Evolutionary conservation across 805 yeast genomes (phyloP), one percentile per base, ranked within the genome.

Genomic region (Yarrowia sp.): DNA sequence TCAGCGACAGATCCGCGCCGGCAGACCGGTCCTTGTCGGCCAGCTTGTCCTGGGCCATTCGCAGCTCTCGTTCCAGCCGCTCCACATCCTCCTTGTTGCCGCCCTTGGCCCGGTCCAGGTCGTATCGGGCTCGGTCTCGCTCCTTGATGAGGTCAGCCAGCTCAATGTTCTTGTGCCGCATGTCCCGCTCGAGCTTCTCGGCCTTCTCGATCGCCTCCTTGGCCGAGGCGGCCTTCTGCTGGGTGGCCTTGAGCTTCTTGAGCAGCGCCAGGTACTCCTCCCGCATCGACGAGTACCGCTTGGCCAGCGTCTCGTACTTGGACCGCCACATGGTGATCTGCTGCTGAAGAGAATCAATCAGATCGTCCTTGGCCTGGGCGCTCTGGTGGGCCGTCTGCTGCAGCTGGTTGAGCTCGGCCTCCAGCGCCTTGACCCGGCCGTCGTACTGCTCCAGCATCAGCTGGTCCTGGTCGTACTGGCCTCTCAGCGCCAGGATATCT

Each of bases 251-350:
- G 76, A 89, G 89, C 75, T 89, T 89, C 65, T 89, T 83, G 75
- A 93, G 83, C 69, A 92, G 79, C 71, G 88, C 89, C 74, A 93
- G 82, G 76, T 93, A 97, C 78, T 93, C 98, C 78, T 91, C 96
- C 75, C 98, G 89, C 73, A 93, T 82, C 79, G 92, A 97, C 1
- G 97, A 88, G 77, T 93, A 93, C 72, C 93, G 82, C 75, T 91
- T 91, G 7, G 97, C 97, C 71, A 93, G 82, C 0, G 95, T 84
- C 75, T 92, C 97, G 78, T 93, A 93, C 80, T 93, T 93, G 67
- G 85, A 86, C 71, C 90, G 87, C 97, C 97, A 93, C 70, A 85
- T 84, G 36, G 78, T 81, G 50, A 90, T 83, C 78, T 92, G 97
- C 67, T 90, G 93, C 74, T 89, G 92, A 56, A 91, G 77, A 67